These are phyloP conservation scores for Neurospora sp. DNA, from an alignment of 495 filamentous ascomycete species.

Conservation along the genomic window DNA sequence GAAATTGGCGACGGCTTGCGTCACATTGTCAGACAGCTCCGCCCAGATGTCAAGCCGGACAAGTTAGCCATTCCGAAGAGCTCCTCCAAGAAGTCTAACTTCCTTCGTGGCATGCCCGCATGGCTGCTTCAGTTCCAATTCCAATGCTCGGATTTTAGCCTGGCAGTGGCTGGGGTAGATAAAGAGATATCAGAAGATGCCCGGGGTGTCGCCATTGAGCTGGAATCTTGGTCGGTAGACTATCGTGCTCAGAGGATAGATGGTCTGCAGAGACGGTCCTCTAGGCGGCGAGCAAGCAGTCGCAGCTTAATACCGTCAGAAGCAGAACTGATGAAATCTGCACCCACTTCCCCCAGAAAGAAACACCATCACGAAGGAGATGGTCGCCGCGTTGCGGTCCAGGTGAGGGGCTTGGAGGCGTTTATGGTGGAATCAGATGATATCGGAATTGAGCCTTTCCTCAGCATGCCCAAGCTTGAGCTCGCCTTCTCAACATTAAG, in stretches of 20 bases:
- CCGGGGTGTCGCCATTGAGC: slow-evolving; percentile 71
- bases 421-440: slow-evolving; percentile 84
- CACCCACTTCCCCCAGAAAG: slow-evolving; percentile 53
- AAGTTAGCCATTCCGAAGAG: slow-evolving; percentile 42
- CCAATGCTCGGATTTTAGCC: slow-evolving; percentile 76
- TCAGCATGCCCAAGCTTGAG: slow-evolving; percentile 80
- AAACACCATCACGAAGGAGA: slow-evolving; percentile 54
- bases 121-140: slow-evolving; percentile 82
- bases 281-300: slow-evolving; percentile 49
- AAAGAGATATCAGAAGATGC: slow-evolving; percentile 64
- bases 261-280: slow-evolving; percentile 34
- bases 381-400: slow-evolving; percentile 71
- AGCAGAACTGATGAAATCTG: slow-evolving; percentile 44
- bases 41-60: slow-evolving; percentile 49
- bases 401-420: slow-evolving; percentile 72
- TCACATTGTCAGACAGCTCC: slow-evolving; percentile 78
- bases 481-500: slow-evolving; percentile 74
- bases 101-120: slow-evolving; percentile 64
- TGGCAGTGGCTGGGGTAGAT: slow-evolving; percentile 88
- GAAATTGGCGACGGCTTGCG: slow-evolving; percentile 89
- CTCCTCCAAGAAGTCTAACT: slow-evolving; percentile 43
- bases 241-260: slow-evolving; percentile 76
- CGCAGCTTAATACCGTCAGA: slow-evolving; percentile 48
- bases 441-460: slow-evolving; percentile 73
- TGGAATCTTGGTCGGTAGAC: slow-evolving; percentile 85